These are phyloP conservation scores for Coemansia sp. DNA, from an alignment of 192 early-diverging fungal species.

Conservation along the genomic window DNA sequence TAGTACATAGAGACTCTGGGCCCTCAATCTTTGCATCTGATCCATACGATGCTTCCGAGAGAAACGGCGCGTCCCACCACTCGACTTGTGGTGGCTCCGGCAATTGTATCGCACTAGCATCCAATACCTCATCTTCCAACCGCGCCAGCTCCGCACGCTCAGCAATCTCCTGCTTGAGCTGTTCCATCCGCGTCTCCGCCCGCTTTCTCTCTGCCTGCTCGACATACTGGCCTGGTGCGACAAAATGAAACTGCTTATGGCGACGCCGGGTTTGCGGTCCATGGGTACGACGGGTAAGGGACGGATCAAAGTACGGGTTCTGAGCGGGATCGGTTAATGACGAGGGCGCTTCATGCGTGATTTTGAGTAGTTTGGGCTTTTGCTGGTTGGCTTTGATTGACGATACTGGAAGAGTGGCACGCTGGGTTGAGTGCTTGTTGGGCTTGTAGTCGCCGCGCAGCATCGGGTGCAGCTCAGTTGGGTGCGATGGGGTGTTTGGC, in stretches of 20 bases:
- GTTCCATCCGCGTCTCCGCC: conserved; percentile 60
- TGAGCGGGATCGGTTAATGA: conserved; percentile 68
- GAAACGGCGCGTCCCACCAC: conserved; percentile 96
- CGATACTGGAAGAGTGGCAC: conserved; percentile 49
- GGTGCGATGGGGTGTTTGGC: conserved; percentile 7
- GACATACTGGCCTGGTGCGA: conserved; percentile 77
- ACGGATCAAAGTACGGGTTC: conserved; percentile 88
- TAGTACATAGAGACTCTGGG: conserved; percentile 56
- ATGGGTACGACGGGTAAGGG: conserved; percentile 47
- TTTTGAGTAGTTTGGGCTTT: conserved; percentile 53
- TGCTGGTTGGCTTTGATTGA: conserved; percentile 73
- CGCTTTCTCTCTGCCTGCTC: conserved; percentile 81
- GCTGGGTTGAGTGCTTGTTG: conserved; percentile 33
- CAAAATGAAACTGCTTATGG: conserved; percentile 69
- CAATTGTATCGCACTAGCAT: conserved; percentile 54
- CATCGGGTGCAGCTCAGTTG: conserved; percentile 38
- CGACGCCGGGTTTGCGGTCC: conserved; percentile 51
- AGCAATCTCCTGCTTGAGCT: conserved; percentile 47
- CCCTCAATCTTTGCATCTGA: conserved; percentile 53
- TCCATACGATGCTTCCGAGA: conserved; percentile 70
- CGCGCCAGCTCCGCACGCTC: conserved; percentile 28
- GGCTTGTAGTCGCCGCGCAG: conserved; percentile 46
- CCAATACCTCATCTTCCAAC: conserved; percentile 36
- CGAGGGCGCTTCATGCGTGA: conserved; percentile 51
- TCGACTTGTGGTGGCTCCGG: conserved; percentile 77